Evolutionary conservation across 345 rosid species (phyloP).

Genomic region (Cardiospermum halicacabum): DNA sequence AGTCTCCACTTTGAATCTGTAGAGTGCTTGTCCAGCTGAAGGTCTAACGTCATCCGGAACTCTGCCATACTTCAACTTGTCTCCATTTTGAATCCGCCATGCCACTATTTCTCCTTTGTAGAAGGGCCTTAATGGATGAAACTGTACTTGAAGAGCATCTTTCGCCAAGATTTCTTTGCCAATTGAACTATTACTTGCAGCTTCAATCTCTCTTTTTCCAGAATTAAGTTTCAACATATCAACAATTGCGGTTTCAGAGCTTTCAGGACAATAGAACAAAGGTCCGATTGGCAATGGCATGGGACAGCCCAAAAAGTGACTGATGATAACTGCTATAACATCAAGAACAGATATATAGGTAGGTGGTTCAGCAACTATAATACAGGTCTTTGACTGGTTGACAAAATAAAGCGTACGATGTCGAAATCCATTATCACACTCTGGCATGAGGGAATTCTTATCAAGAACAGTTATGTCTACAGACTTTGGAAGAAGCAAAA

Average conservation of each 20-base stretch:
- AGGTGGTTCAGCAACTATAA: constrained; percentile 87
- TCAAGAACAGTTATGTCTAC: constrained; percentile 53
- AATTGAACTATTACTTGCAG: constrained; percentile 36
- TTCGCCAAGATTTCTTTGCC: constrained; percentile 77
- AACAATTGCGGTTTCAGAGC: constrained; percentile 61
- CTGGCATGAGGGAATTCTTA: constrained; percentile 54
- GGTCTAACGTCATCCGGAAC: constrained; percentile 94
- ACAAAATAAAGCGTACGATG: constrained; percentile 66
- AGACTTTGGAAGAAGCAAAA: constrained; percentile 62
- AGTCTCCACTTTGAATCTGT: constrained; percentile 80
- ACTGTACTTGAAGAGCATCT: constrained; percentile 82
- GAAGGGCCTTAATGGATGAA: constrained; percentile 90
- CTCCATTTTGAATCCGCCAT: constrained; percentile 72
- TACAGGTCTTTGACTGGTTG: constrained; percentile 42
- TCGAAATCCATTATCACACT: constrained; percentile 52
- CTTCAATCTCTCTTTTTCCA: constrained; percentile 42
- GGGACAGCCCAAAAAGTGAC: constrained; percentile 77
- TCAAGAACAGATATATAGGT: constrained; percentile 62
- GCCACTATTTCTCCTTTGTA: constrained; percentile 92
- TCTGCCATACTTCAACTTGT: constrained; percentile 85
- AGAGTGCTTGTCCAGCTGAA: constrained; percentile 83
- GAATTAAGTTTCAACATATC: constrained; percentile 55
- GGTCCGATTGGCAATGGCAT: constrained; percentile 65
- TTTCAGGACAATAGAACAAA: constrained; percentile 69
- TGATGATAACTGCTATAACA: constrained; percentile 69